Conservation (phyloP, 805 yeast genomes). For the Zygoascus ofunaensis region DNA sequence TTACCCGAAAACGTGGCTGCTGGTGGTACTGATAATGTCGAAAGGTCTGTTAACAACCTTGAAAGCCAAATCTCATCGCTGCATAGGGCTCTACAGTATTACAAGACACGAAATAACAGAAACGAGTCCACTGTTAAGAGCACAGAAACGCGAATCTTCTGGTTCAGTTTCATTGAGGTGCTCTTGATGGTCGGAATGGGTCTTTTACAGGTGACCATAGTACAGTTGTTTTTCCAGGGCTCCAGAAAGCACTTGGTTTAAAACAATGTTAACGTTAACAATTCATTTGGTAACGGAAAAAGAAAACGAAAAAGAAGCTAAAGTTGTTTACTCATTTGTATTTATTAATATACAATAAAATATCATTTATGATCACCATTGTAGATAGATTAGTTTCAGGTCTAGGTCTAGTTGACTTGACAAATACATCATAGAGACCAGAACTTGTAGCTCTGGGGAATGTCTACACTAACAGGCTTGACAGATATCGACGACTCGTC, state of each 20-base stretch:
- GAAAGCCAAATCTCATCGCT: slow-evolving; percentile 25
- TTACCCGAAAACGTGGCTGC: slow-evolving; percentile 39
- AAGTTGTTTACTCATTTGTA: slow-evolving; percentile 1
- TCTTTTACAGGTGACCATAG: slow-evolving; percentile 65
- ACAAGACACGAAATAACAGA: slow-evolving; percentile 83
- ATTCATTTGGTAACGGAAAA: slow-evolving; percentile 1
- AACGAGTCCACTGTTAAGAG: slow-evolving; percentile 81
- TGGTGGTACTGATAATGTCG: slow-evolving; percentile 25
- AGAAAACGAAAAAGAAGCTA: neutral
- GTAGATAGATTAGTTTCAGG: neutral
- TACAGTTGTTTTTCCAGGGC: slow-evolving; percentile 65
- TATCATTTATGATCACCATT: neutral
- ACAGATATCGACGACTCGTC: slow-evolving; percentile 27
- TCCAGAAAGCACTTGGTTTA: slow-evolving; percentile 30
- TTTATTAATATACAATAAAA: neutral
- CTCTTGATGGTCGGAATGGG: slow-evolving; percentile 70
- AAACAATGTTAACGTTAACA: neutral
- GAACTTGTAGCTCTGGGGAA: slow-evolving; percentile 55
- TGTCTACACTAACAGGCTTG: slow-evolving; percentile 50
- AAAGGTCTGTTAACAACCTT: slow-evolving; percentile 22
- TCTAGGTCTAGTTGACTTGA: neutral
- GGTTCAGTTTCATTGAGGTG: slow-evolving; percentile 65
- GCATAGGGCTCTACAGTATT: slow-evolving; percentile 50
- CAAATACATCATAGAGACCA: slow-evolving; percentile 32
- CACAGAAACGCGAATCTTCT: slow-evolving; percentile 69